A percentile compares a stretch with the other conserved stretches of the same genome.
phyloP scores from a whole-genome alignment of 331 rosid species.

The Telfairia occidentalis region DNA sequence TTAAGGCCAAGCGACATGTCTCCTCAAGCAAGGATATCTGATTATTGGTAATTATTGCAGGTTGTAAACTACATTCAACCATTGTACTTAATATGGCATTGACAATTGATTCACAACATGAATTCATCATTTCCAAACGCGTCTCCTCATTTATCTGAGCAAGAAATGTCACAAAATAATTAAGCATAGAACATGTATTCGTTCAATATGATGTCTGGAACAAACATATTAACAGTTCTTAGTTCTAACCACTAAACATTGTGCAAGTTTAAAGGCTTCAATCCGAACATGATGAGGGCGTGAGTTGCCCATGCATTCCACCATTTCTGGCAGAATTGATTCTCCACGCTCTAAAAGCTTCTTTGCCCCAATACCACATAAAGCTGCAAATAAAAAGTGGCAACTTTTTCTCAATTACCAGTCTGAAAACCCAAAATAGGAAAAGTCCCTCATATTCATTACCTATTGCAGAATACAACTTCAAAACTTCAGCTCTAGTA shows the following conservation, averaged over 20 bases:
- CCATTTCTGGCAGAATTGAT: conserved; percentile 35
- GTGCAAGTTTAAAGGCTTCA: conserved; percentile 71
- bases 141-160: conserved; percentile 50
- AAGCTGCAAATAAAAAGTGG: conserved; percentile 38
- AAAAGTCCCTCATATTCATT: conserved; percentile 17
- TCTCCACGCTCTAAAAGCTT: conserved; percentile 52
- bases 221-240: conserved; percentile 10
- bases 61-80: conserved; percentile 26
- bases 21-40: conserved; percentile 40
- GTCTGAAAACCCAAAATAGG: conserved; percentile 7
- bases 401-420: conserved; percentile 6
- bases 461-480: conserved; percentile 78
- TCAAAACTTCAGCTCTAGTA: conserved; percentile 42
- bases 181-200: background rate
- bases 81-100: conserved; percentile 54
- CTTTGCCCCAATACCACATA: conserved; percentile 55
- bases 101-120: conserved; percentile 52
- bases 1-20: conserved; percentile 67
- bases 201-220: background rate
- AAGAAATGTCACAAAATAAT: conserved; percentile 19
- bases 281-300: conserved; percentile 40
- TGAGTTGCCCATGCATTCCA: conserved; percentile 52
- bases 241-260: conserved; percentile 48
- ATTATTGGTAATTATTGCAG: conserved; percentile 29
- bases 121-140: conserved; percentile 29